phyloP scores from a whole-genome alignment of 177 flowering plant species.

The Telopea speciosissima region DNA sequence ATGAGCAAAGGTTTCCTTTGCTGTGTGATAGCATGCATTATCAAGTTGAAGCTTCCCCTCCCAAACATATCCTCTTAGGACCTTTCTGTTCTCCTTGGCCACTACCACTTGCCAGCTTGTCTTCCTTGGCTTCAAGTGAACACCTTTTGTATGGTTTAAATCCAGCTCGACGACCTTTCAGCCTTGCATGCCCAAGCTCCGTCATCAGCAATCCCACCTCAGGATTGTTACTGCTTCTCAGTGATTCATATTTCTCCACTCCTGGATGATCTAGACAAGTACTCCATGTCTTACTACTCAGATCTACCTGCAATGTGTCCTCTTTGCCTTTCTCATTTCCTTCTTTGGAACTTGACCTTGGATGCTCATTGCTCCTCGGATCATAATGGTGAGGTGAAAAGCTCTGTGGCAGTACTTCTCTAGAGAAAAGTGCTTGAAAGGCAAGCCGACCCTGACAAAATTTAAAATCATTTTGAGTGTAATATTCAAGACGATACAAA shows the following conservation, averaged over 20 bases:
- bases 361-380: conserved; percentile 18
- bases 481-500: conserved; percentile 4
- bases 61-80: conserved; percentile 67
- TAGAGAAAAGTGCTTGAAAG: conserved; percentile 75
- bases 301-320: conserved; percentile 27
- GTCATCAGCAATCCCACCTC: conserved; percentile 30
- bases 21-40: conserved; percentile 20
- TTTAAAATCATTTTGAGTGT: conserved; percentile 5
- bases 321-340: conserved; percentile 22
- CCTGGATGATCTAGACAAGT: conserved; percentile 19
- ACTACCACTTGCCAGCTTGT: conserved; percentile 24
- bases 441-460: conserved; percentile 80
- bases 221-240: conserved; percentile 4
- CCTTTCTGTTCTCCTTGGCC: conserved; percentile 53
- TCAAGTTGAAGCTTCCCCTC: conserved; percentile 52
- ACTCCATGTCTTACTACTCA: conserved; percentile 31
- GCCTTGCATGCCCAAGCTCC: conserved; percentile 45
- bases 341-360: conserved; percentile 14
- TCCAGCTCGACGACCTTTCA: conserved; percentile 54
- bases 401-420: conserved; percentile 83
- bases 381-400: conserved; percentile 61
- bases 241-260: conserved; percentile 14
- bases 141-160: conserved; percentile 96
- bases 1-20: conserved; percentile 17
- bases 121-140: conserved; percentile 65